Evolutionary conservation across 306 rosid genomes (phyloP), one percentile per base, ranked within the genome.

Genomic region (Lathyrus sativus): DNA sequence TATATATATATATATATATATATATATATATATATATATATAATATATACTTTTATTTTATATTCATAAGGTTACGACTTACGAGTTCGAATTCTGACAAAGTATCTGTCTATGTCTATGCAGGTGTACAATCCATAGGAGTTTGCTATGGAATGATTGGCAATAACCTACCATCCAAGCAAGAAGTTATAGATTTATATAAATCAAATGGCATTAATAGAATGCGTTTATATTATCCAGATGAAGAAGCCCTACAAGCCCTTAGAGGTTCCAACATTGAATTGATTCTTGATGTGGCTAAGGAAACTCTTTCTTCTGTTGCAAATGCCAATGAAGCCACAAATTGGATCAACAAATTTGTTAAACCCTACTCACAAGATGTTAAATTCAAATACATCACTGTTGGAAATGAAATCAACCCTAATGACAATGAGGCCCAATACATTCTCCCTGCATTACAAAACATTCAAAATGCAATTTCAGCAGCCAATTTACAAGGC

Each of bases 241-340:
- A 79, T 28, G 35, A 31, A 63, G 26, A 68, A 65, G 71, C 80
- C 9, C 62, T 83, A 0, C n/a, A 77, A 37, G 87, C 95, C 8
- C 88, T 88, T 0, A 71, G 4, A 65, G 88, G 85, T 57, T 85
- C 87, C 10, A 76, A 77, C 80, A 85, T 88, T 6, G 87, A 81
- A 7, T 50, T 88, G 43, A 41, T 61, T 10, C 43, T 85, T 38
- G 85, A 71, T 42, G 83, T 83, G 28, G 68, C 74, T 1, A 76
- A 19, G 4, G 62, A 65, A 0, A 11, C 42, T 0, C 76, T 88
- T 15, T 42, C 64, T 68, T 49, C 68, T 31, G 67, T 85, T 2
- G 50, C 66, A 9, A 45, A 88, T 66, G 11, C 76, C 2, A 45
- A 31, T 8, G 48, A 65, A 1, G 87, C 95, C 12, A 59, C 14